phyloP scores from a whole-genome alignment of 768 basidiomycete species.

The Phylloporus sp. region DNA sequence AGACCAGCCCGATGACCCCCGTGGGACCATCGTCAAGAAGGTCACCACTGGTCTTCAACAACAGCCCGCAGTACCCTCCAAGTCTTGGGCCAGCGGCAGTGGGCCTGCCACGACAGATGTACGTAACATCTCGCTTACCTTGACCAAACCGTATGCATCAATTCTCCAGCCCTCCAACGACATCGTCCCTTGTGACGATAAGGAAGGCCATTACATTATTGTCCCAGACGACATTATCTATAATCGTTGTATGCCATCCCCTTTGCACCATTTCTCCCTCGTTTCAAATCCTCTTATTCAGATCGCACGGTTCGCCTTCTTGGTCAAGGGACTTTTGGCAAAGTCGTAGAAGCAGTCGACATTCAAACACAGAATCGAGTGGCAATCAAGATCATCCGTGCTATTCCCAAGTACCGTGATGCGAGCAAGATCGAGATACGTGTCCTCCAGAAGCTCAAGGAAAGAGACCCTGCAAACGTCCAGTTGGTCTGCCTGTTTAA shows the following conservation, averaged over 20 bases:
- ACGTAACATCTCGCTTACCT: conserved; percentile 30
- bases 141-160: conserved; percentile 27
- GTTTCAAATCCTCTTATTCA: conserved; percentile 32
- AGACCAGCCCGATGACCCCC: conserved; percentile 68
- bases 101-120: conserved; percentile 66
- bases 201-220: conserved; percentile 98
- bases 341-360: conserved; percentile 93
- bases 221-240: conserved; percentile 85
- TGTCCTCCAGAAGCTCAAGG: conserved; percentile 86
- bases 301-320: conserved; percentile 89
- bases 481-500: conserved; percentile 55
- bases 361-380: conserved; percentile 69
- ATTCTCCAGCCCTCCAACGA: conserved; percentile 55
- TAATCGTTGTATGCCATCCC: conserved; percentile 62
- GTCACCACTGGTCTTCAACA: conserved; percentile 46
- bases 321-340: conserved; percentile 98
- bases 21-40: conserved; percentile 64
- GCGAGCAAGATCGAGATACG: conserved; percentile 98
- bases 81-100: conserved; percentile 65
- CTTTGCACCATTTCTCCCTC: not conserved
- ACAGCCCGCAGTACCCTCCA: conserved; percentile 45
- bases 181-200: conserved; percentile 82
- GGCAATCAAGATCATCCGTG: conserved; percentile 98
- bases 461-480: conserved; percentile 79
- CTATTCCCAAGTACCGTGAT: conserved; percentile 97